Conservation (phyloP, 2,329 filamentous ascomycete species). For the Rhexocercosporidium sp. region DNA sequence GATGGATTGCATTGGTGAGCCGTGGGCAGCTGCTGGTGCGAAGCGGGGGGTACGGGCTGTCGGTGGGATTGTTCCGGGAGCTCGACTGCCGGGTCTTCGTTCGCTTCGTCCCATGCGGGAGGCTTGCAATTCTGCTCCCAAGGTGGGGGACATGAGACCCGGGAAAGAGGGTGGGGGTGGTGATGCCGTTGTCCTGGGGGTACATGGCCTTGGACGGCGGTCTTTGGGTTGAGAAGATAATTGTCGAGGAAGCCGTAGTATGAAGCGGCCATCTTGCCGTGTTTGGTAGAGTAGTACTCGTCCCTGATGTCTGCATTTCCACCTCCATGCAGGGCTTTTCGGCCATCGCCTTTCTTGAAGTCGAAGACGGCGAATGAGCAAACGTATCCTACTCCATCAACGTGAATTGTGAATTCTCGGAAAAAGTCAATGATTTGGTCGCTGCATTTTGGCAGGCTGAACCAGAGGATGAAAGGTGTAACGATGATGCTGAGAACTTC, state of each 20-base stretch:
- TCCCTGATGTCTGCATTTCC: conserved; percentile 67
- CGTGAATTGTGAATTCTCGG: conserved; percentile 94
- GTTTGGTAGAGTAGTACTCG: conserved; percentile 93
- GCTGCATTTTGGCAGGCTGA: conserved; percentile 84
- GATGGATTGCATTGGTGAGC: conserved; percentile 70
- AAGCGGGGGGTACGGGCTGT: conserved; percentile 50
- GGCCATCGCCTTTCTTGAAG: conserved; percentile 81
- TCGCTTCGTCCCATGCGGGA: conserved; percentile 56
- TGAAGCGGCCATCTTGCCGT: conserved; percentile 98
- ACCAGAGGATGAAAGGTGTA: conserved; percentile 86
- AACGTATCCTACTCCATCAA: conserved; percentile 93
- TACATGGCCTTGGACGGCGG: conserved; percentile 65
- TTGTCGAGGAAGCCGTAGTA: conserved; percentile 95
- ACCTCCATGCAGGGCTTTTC: conserved; percentile 49
- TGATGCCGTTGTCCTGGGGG: conserved; percentile 59
- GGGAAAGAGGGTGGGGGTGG: conserved; percentile 79
- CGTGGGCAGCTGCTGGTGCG: conserved; percentile 43
- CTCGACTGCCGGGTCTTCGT: conserved; percentile 47
- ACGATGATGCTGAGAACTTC: conserved; percentile 92
- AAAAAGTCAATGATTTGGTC: conserved; percentile 98
- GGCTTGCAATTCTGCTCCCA: conserved; percentile 60
- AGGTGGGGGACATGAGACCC: conserved; percentile 66
- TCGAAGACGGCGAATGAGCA: conserved; percentile 98
- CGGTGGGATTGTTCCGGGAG: conserved; percentile 42
- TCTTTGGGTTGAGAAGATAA: conserved; percentile 78